Evolutionary conservation across 2,329 filamentous ascomycete species (phyloP), one percentile per base, ranked within the genome.

Genomic region (Parastagonospora nodorum): DNA sequence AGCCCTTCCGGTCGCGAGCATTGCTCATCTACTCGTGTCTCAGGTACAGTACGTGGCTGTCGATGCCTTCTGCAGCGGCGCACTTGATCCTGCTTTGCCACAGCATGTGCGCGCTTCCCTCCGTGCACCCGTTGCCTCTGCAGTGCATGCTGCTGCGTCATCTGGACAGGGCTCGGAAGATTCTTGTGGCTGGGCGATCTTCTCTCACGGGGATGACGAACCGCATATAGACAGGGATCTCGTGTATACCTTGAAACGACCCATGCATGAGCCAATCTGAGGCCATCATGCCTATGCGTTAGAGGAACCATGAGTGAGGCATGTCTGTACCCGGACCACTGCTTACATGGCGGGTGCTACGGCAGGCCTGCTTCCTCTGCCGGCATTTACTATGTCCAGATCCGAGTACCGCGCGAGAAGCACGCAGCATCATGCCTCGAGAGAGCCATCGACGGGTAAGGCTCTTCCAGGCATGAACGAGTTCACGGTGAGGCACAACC

Each of bases 181-280:
- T 69, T 68, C 58, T 62, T 65, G 67, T 69, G 69, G 64, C 69
- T 71, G 66, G 67, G 62, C 63, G 65, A 69, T 70, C 65, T 58
- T 66, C 60, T 51, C 58, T 61, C 48, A 54, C 53, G 61, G 62
- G 67, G 62, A 68, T 64, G 60, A 52, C 64, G 59, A 71, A 67
- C 62, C 69, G 71, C 68, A 66, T 74, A 74, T 75, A 70, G 67
- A n/a, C 66, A 45, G 48, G 71, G 67, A 48, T 50, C 37, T 50
- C 50, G 56, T 64, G 64, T 70, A 69, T 62, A 61, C 64, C 66
- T 70, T 73, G 68, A 75, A 74, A 74, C 72, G 65, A 68, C 67
- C 67, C 67, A 60, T 63, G 72, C 69, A 71, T 71, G 69, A 71
- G 71, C 67, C 68, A 68, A 66, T 69, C 68, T 71, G 66, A 69